Conservation (phyloP, 495 filamentous ascomycete species). For the Aspergillus hancockii region DNA sequence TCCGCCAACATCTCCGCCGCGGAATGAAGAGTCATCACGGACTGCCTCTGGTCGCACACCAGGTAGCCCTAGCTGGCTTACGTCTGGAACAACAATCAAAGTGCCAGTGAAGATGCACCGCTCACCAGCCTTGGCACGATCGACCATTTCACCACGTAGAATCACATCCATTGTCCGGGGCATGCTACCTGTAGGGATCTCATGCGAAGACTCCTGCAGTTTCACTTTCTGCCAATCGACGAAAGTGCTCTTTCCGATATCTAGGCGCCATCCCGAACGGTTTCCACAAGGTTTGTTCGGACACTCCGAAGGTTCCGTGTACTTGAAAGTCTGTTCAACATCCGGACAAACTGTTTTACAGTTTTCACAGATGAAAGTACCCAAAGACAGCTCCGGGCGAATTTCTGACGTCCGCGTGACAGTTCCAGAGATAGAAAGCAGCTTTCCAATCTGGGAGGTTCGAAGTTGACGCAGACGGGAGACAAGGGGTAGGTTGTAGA, state of each 20-base stretch:
- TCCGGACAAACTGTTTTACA: constrained; percentile 81
- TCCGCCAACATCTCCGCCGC: constrained; percentile 78
- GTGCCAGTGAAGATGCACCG: constrained; percentile 97
- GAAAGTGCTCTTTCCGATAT: constrained; percentile 96
- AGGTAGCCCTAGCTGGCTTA: constrained; percentile 90
- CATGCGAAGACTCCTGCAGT: constrained; percentile 95
- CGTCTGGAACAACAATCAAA: constrained; percentile 94
- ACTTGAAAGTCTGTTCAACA: constrained; percentile 96
- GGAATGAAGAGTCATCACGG: constrained; percentile 74
- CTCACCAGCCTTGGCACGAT: constrained; percentile 94
- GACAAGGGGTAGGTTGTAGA: constrained; percentile 95
- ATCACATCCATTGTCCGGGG: constrained; percentile 97
- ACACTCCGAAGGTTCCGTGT: constrained; percentile 94
- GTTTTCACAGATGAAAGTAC: constrained; percentile 87
- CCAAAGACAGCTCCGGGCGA: constrained; percentile 86
- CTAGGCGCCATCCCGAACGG: constrained; percentile 84
- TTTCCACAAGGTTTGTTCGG: constrained; percentile 92
- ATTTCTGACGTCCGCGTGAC: constrained; percentile 97
- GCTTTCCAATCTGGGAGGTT: constrained; percentile 85
- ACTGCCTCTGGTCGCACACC: constrained; percentile 83
- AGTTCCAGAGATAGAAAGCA: constrained; percentile 93
- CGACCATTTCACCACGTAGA: constrained; percentile 96
- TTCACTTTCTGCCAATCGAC: constrained; percentile 99
- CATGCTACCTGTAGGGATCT: constrained; percentile 99
- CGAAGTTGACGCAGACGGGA: constrained; percentile 86